Evolutionary conservation across 495 filamentous ascomycete genomes (phyloP).

Genomic region (Polyplosphaeria fusca): DNA sequence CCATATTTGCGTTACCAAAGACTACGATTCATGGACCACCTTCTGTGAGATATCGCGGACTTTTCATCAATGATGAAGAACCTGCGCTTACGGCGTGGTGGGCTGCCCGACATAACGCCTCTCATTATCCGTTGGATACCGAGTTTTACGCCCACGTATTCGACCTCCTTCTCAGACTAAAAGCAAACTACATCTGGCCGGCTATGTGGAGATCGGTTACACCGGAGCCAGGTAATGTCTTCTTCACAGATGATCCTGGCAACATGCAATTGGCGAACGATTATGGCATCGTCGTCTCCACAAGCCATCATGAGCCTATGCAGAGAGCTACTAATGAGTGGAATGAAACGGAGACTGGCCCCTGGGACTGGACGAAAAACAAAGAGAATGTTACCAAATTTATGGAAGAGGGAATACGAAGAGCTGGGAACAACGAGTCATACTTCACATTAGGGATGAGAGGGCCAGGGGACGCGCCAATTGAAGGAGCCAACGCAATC

Average conservation of each 20-base stretch:
- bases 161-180: conserved; percentile 18
- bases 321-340: conserved; percentile 24
- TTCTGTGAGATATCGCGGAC: conserved; percentile 21
- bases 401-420: conserved; percentile 18
- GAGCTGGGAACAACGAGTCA: conserved; percentile 11
- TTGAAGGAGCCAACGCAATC: conserved; percentile 12
- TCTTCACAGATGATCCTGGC: conserved; percentile 25
- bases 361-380: conserved; percentile 24
- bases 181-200: conserved; percentile 28
- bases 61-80: conserved; percentile 29
- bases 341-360: conserved; percentile 13
- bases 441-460: conserved; percentile 24
- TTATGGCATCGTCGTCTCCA: conserved; percentile 22
- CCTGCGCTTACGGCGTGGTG: conserved; percentile 22
- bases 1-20: conserved; percentile 5
- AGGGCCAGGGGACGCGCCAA: conserved; percentile 6
- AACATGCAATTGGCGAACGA: conserved; percentile 21
- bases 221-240: conserved; percentile 13
- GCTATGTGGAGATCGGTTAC: conserved; percentile 21
- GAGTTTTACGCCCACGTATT: conserved; percentile 24
- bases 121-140: conserved; percentile 12
- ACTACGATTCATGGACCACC: conserved; percentile 11
- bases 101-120: conserved; percentile 7
- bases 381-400: conserved; percentile 21
- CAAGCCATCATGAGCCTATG: conserved; percentile 28